Evolutionary conservation across 2,329 filamentous ascomycete species (phyloP), one percentile per base, ranked within the genome.

Genomic region (Pleomassaria siparia): DNA sequence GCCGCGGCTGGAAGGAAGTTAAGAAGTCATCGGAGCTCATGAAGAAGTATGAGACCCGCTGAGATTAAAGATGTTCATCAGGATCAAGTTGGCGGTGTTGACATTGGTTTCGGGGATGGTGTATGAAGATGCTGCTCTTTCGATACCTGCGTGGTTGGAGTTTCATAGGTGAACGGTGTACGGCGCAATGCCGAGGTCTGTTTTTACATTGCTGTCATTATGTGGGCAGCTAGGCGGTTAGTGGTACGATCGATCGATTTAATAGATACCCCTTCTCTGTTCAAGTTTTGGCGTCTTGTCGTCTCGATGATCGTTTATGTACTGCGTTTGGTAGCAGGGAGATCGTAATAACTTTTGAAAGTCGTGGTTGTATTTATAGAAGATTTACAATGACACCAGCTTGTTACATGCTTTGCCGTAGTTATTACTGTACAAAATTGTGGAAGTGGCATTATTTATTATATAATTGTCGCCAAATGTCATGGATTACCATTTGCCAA

Each of bases 21-120:
- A 56, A 70, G 72, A 54, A 75, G 71, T 50, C 66, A 69, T 44
- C 66, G 64, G 11, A 62, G 64, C 37, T 16, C 13, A 16, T 40
- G 24, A 28, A 12, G 7, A 16, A 18, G 12, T 6, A 6, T 26
- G 7, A 26, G 25, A 26, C 12, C n/a, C 10, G 29, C 15, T 5
- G 29, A 13, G 29, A 30, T 6, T 7, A 26, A n/a, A 32, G 9
- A 32, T n/a, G 6, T 12, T 15, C 9, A 32, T 12, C n/a, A n/a
- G n/a, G n/a, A n/a, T n/a, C n/a, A n/a, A 8, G 29, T 32, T 32
- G 29, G 29, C 15, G 7, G 29, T 32, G 10, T 15, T 20, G 6
- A 18, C 32, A 5, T 35, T 9, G 28, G 32, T 18, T 7, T 13
- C 3, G 6, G 5, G 5, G 15, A 22, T 6, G 11, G 11, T 37